Evolutionary conservation across 2,329 filamentous ascomycete species (phyloP), one percentile per base, ranked within the genome.

Genomic region (Chrysoporthe puriensis): DNA sequence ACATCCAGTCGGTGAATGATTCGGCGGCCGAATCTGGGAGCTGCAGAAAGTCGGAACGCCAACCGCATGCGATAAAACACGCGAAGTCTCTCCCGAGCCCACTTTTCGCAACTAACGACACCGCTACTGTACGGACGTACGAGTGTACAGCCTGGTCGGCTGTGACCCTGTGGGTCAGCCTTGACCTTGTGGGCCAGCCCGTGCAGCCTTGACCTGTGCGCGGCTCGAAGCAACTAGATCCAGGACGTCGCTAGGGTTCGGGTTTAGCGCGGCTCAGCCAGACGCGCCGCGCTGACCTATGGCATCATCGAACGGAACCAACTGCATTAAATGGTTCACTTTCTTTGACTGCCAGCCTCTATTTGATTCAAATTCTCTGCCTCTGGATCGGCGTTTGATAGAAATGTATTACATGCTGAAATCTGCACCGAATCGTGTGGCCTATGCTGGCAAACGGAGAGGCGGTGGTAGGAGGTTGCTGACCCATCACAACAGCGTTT

Each of bases 1-100:
- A 18, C 5, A 14, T 40, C 54, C n/a, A 40, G 32, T 40, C 54
- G 54, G 32, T 57, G 54, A 40, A 57, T 57, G 4, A 57, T 34
- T 36, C 54, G 34, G 54, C 54, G 54, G 32, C 34, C 34, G 34
- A 36, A 40, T 57, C 18, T 40, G 32, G 32, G 54, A 57, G 34
- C 54, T 57, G 54, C 54, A 57, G 54, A 57, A 57, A 40, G 54
- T 40, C 54, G 54, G 54, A 57, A 40, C 2, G 9, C 34, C n/a
- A 18, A n/a, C 32, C 21, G 54, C 32, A 40, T 57, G 54, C 32
- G 54, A 57, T 57, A 57, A 40, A 57, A 32, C 32, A 57, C 16
- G 54, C 18, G 34, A 57, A 8, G 18, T 57, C 34, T 40, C 34
- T 40, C 40, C 2, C 16, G 32, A 57, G 34, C n/a, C 54, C 54